Percentiles rank a stretch among this genome's conserved stretches.
Evolutionary conservation across 345 rosid species (phyloP).

Genomic region (Ceriops decandra): DNA sequence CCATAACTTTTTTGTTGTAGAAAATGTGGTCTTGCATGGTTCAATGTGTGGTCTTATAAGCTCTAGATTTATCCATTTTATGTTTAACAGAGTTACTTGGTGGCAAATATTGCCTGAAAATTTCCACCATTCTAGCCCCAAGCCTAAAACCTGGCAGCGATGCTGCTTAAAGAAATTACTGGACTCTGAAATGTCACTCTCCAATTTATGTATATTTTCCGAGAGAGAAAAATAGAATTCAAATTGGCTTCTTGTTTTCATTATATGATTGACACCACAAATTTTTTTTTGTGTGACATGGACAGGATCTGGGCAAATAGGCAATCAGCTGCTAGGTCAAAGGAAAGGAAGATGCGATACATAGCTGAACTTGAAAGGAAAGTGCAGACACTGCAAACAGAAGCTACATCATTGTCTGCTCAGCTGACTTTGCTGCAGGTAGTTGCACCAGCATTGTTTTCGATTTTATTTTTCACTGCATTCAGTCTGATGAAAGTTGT

Average conservation of each 20-base stretch:
- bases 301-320: constrained; percentile 93
- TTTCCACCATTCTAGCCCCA: no score
- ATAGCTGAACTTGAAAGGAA: constrained; percentile 90
- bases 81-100: not conserved
- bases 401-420: constrained; percentile 87
- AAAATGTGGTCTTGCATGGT: not conserved
- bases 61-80: not conserved
- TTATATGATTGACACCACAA: not conserved
- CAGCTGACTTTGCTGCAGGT: constrained; percentile 87
- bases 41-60: not conserved
- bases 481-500: not conserved
- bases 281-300: not conserved
- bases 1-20: not conserved
- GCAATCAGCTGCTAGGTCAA: constrained; percentile 95
- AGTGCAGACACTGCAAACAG: constrained; percentile 83
- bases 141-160: no score
- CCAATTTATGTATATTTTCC: not conserved
- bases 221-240: not conserved
- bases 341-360: constrained; percentile 93
- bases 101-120: no score
- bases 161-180: no score
- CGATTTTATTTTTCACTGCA: not conserved
- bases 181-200: not conserved
- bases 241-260: not conserved
- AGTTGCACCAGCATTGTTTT: constrained; percentile 9